Conservation (phyloP, 2,329 filamentous ascomycete genomes). For the Epichloe sylvatica region DNA sequence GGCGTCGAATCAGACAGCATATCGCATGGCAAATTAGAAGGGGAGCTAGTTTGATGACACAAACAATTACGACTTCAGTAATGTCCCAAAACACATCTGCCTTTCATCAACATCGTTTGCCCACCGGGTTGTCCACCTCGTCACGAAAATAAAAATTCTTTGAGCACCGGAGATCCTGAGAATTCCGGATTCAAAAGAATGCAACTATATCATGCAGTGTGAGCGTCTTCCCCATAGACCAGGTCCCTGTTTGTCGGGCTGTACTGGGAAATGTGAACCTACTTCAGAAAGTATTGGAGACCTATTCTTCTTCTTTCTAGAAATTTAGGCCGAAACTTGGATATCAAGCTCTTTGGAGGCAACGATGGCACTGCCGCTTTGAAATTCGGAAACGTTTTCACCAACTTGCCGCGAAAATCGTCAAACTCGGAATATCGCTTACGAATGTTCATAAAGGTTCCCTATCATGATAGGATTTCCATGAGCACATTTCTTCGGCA, state of each 20-base stretch:
- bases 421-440: slow-evolving; percentile 91
- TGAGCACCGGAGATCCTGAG: slow-evolving; percentile 12
- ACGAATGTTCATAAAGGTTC: slow-evolving; percentile 46
- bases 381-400: slow-evolving; percentile 71
- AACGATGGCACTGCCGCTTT: slow-evolving; percentile 75
- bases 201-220: slow-evolving; percentile 8
- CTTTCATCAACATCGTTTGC: not conserved
- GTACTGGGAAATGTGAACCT: slow-evolving; percentile 20
- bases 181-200: slow-evolving; percentile 12
- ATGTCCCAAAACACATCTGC: not conserved
- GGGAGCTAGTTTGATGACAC: not conserved
- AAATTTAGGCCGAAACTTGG: slow-evolving; percentile 72
- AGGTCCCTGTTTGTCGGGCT: not conserved
- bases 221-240: slow-evolving; percentile 1
- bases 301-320: slow-evolving; percentile 72
- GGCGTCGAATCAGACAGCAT: not conserved
- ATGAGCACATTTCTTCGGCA: not conserved
- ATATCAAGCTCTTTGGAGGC: slow-evolving; percentile 82
- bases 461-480: slow-evolving; percentile 22
- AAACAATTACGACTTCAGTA: not conserved
- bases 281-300: slow-evolving; percentile 90
- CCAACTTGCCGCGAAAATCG: slow-evolving; percentile 57
- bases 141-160: slow-evolving; percentile 12
- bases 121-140: not conserved
- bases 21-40: not conserved